Base-by-base conservation (phyloP, 1,139 yeast species). In the Kodamaea ohmeri region DNA sequence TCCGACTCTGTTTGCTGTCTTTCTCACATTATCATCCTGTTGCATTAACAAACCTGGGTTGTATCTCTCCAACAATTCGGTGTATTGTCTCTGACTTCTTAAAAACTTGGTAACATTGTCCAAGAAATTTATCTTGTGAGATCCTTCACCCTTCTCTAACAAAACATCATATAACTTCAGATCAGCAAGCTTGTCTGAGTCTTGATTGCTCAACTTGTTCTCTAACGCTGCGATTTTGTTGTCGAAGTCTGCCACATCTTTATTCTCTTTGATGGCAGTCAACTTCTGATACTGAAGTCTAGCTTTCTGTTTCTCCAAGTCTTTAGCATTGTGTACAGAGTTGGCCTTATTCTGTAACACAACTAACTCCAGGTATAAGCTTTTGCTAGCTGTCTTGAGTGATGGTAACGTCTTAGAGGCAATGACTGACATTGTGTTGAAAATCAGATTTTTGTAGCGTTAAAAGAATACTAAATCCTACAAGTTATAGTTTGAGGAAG, bases 1-100 rank as follows among this genome's bases (percentile, higher is more conserved):
- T 0, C 98, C 98, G 11, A 92, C 98, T 46, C 82, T 73, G 41
- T 81, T 74, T 4, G 97, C 98, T 3, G 95, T 83, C 53, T 76
- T 77, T 50, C 80, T 69, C 18, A 90, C 81, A 42, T 83, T 80
- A 44, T 90, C 96, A 41, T 76, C 78, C 52, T 85, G 95, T 22
- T 79, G 75, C 80, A 84, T 76, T 28, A 77, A 76, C 46, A 85
- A 71, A 1, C 95, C 95, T 2, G 95, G 92, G 53, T 90, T 88
- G 60, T 90, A 90, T 49, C 95, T 73, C 47, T 85, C 94, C 37
- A 90, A 67, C 39, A 92, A 71, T 47, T 83, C 92, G 44, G 78
- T 80, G 61, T 88, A 90, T 8, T 72, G 78, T 46, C 95, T 71
- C 59, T 90, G 97, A 46, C 83, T 78, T 35, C 70, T 68, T 40